Evolutionary conservation across 441 rosid species (phyloP).

Genomic region (Euphorbia schlechtendalii): DNA sequence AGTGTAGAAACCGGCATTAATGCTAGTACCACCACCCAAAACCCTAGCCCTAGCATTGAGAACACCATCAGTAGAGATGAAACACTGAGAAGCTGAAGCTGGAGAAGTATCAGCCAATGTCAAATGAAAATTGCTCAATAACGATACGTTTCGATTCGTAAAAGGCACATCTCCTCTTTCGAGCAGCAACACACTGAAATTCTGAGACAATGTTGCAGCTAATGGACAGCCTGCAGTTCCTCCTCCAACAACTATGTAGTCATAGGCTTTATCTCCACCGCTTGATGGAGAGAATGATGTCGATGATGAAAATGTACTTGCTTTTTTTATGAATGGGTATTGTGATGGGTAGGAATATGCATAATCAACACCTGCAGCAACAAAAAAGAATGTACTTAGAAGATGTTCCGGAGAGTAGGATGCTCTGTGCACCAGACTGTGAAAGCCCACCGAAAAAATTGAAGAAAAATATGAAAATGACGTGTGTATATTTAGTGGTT

Average conservation of each 20-base stretch:
- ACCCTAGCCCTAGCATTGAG: constrained; percentile 76
- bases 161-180: constrained; percentile 96
- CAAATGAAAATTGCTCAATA: constrained; percentile 64
- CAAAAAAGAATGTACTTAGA: no score
- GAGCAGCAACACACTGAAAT: constrained; percentile 60
- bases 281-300: constrained; percentile 45
- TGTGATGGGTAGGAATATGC: constrained; percentile 25
- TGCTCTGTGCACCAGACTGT: no score
- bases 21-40: constrained; percentile 85
- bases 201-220: constrained; percentile 74
- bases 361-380: no score
- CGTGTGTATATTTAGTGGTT: no score
- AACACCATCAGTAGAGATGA: constrained; percentile 82
- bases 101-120: constrained; percentile 63
- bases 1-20: constrained; percentile 90
- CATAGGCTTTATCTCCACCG: constrained; percentile 36
- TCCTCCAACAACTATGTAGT: constrained; percentile 82
- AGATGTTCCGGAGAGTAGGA: no score
- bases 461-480: no score
- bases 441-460: no score
- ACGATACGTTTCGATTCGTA: constrained; percentile 67
- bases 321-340: constrained; percentile 65
- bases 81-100: constrained; percentile 68
- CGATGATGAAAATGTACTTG: constrained; percentile 57
- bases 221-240: constrained; percentile 97